Conservation (phyloP, 1,284 basidiomycete species). For the Coniferiporia weirii region DNA sequence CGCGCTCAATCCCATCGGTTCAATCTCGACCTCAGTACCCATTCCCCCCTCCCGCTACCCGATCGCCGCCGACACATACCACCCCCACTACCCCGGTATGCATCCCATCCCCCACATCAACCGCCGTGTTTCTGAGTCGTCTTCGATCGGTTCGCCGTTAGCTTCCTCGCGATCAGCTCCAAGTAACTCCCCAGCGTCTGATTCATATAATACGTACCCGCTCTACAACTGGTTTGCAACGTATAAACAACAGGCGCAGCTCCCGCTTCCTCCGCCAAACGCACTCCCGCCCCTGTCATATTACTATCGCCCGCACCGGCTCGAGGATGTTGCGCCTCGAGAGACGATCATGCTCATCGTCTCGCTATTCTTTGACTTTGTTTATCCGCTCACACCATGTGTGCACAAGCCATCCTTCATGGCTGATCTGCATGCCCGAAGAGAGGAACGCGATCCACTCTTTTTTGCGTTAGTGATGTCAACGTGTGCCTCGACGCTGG, state of each 20-base stretch:
- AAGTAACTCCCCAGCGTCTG: slow-evolving; percentile 36
- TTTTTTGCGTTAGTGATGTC: slow-evolving; percentile 86
- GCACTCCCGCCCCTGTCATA: slow-evolving; percentile 63
- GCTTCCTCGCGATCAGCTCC: slow-evolving; percentile 1
- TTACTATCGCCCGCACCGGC: slow-evolving; percentile 60
- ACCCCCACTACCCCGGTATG: slow-evolving; percentile 45
- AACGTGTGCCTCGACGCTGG: slow-evolving; percentile 75
- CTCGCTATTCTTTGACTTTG: slow-evolving; percentile 83
- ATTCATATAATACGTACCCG: slow-evolving; percentile 57
- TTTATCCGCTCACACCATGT: slow-evolving; percentile 80
- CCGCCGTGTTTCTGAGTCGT: slow-evolving; percentile 29
- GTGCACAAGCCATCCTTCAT: slow-evolving; percentile 82
- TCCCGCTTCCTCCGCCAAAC: slow-evolving; percentile 43
- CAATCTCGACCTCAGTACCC: slow-evolving; percentile 31
- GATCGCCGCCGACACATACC: slow-evolving; percentile 62
- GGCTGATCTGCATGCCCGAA: slow-evolving; percentile 68
- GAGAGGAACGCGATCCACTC: slow-evolving; percentile 79
- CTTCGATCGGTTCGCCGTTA: slow-evolving; percentile 4
- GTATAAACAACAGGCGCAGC: slow-evolving; percentile 56
- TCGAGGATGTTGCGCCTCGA: slow-evolving; percentile 72
- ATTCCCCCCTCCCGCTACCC: slow-evolving; percentile 65
- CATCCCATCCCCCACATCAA: slow-evolving; percentile 29
- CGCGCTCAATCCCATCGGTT: slow-evolving; percentile 38
- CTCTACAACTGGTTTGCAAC: slow-evolving; percentile 56
- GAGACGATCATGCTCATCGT: slow-evolving; percentile 77